Evolutionary conservation across 345 rosid species (phyloP).

Genomic region (Murraya paniculata): DNA sequence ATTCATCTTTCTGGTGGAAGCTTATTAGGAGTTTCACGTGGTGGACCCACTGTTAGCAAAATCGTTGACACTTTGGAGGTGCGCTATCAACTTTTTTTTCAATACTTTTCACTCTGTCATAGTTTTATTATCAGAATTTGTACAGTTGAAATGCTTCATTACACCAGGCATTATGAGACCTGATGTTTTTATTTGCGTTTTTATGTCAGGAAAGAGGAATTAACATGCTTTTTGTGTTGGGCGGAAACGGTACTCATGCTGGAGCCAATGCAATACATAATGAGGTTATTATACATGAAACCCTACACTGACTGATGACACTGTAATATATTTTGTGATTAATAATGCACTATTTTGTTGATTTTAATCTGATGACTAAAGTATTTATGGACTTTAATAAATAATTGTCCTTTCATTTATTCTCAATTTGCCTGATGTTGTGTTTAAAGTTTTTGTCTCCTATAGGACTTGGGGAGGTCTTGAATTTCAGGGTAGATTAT

Average conservation of each 20-base stretch:
- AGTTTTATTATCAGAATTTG: background rate
- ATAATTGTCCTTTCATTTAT: background rate
- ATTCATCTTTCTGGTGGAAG: constrained; percentile 99
- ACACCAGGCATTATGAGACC: background rate
- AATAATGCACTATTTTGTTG: background rate
- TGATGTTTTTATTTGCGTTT: constrained; percentile 14
- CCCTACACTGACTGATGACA: background rate
- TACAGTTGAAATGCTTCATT: background rate
- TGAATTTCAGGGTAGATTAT: background rate
- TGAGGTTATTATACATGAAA: constrained; percentile 51
- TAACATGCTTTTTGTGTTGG: constrained; percentile 98
- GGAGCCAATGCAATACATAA: constrained; percentile 95
- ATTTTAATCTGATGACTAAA: background rate
- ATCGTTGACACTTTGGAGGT: constrained; percentile 89
- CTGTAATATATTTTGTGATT: background rate
- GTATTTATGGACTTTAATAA: background rate
- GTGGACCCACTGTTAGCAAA: constrained; percentile 68
- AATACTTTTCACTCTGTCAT: background rate
- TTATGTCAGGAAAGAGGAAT: constrained; percentile 78
- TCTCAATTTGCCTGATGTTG: background rate
- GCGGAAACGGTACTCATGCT: constrained; percentile 98
- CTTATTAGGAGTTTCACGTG: constrained; percentile 94
- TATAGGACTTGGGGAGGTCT: background rate
- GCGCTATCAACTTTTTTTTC: constrained; percentile 7
- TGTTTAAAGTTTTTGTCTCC: background rate